Conservation (phyloP, 352 stramenopile genomes). For the Globisporangium irregulare region DNA sequence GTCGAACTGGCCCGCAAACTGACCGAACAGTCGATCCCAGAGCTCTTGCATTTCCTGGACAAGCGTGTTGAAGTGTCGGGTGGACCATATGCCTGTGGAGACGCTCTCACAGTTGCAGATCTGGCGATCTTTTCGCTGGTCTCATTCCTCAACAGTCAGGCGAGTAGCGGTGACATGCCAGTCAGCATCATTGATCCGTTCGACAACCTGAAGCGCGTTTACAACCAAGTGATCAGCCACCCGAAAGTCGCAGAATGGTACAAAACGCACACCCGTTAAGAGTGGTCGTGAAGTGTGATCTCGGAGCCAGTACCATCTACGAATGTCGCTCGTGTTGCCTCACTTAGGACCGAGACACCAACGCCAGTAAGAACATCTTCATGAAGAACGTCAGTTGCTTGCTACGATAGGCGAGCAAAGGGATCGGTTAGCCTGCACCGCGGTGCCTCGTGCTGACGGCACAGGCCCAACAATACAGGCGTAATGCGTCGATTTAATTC, state of each 20-base stretch:
- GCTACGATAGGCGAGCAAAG: no score
- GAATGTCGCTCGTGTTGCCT: no score
- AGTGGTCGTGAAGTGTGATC: neutral
- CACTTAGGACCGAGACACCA: no score
- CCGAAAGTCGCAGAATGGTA: constrained; percentile 50
- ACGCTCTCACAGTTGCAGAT: constrained; percentile 43
- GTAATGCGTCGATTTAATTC: no score
- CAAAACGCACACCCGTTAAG: constrained; percentile 8
- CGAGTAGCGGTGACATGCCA: constrained; percentile 24
- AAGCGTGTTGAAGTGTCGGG: constrained; percentile 29
- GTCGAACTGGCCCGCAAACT: constrained; percentile 23
- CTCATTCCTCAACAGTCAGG: constrained; percentile 33
- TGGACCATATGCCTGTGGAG: constrained; percentile 25
- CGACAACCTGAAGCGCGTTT: constrained; percentile 28
- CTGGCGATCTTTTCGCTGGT: constrained; percentile 49
- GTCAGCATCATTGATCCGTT: constrained; percentile 26
- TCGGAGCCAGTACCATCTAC: no score
- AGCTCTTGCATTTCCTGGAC: constrained; percentile 38
- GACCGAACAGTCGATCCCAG: constrained; percentile 32
- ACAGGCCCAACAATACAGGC: no score
- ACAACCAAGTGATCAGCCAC: constrained; percentile 31
- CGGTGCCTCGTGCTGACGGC: no score
- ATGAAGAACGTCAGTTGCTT: no score
- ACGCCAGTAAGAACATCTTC: no score
- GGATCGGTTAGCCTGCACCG: no score